Base-by-base conservation (phyloP, 176 grass and related monocot genomes). In the Avena insularis region DNA sequence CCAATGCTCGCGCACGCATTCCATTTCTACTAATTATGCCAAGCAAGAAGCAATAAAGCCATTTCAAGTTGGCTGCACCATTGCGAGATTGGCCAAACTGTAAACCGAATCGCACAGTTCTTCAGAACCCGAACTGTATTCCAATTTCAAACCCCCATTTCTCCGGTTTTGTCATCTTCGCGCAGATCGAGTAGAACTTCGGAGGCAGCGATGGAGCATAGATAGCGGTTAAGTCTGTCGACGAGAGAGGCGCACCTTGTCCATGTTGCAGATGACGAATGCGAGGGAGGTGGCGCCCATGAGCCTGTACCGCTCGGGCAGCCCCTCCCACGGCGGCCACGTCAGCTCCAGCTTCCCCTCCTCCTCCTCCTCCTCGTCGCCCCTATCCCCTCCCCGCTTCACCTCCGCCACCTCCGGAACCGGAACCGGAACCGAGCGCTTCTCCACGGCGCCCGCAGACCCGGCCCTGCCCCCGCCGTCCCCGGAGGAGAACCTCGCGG, bases 201-300 rank as follows among this genome's bases (percentile, higher is more conserved):
- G 6, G 45, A 47, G 8, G 45, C 38, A 40, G 38, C 38, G 6
- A 40, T 40, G 38, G 38, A 40, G 38, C 38, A 6, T 40, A 40
- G 38, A 40, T 4, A 40, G 38, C 38, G 38, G 38, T 6, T 40
- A 40, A 40, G 38, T 40, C 38, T 40, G 38, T 40, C 38, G 38
- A 40, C 38, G 38, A 40, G 38, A 40, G 38, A 40, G 5, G 38
- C 38, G 38, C 0, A 40, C 46, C 94, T 98, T 98, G 85, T 98
- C 97, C 97, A 98, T 98, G 83, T 98, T 98, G 87, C 97, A 96
- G 79, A 98, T 86, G 51, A 98, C 97, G 85, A 98, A 98, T 8
- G 97, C 97, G 60, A 98, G 94, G 4, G 97, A 98, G 9, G 90
- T 94, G 19, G 94, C 87, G 36, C 89, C 92, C 38, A 98, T 98